Conservation (phyloP, 257 asterid species). For the Ilex aquifolium region DNA sequence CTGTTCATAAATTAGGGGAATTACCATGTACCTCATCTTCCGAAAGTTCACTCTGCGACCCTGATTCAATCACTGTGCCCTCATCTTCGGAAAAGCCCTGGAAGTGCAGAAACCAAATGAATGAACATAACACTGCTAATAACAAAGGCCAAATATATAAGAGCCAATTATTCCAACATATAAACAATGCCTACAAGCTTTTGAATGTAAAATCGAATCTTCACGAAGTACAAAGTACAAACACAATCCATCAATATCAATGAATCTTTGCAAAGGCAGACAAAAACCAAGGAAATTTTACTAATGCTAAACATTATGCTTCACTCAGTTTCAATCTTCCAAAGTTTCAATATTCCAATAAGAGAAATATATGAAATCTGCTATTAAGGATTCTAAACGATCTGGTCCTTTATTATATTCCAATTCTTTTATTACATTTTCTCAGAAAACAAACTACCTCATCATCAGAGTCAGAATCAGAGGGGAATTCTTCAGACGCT, state of each 20-base stretch:
- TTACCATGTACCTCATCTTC: conserved; percentile 53
- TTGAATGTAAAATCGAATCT: background rate
- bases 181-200: background rate
- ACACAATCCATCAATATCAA: background rate
- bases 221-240: background rate
- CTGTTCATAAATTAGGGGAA: conserved; percentile 7
- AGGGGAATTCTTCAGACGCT: background rate
- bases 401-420: no score
- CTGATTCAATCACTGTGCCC: conserved; percentile 36
- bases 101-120: background rate
- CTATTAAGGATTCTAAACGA: no score
- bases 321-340: no score
- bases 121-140: background rate
- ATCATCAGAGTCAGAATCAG: background rate
- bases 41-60: conserved; percentile 36
- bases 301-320: no score
- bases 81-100: conserved; percentile 48
- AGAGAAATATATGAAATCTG: no score
- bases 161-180: background rate
- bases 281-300: no score
- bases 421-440: background rate
- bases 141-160: background rate
- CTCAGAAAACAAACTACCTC: background rate
- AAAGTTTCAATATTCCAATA: no score
- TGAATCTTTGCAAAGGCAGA: no score